Percentiles rank a stretch among this genome's conserved stretches.
phyloP scores from a whole-genome alignment of 768 basidiomycete genomes.

The Suillus clintonianus region DNA sequence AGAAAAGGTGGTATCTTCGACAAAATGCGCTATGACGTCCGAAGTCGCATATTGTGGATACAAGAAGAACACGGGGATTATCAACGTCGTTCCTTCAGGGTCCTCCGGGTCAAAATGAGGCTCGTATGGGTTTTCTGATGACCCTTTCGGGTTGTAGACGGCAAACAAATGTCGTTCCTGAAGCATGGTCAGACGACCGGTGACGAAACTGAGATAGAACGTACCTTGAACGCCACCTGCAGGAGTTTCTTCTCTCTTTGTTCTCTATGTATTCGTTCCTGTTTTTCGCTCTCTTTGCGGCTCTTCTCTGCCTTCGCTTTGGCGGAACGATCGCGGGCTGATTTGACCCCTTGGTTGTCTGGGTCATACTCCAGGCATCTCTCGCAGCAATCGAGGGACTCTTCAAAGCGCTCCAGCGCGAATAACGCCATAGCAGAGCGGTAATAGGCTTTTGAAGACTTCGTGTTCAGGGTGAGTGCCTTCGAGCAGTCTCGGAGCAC shows the following conservation, averaged over 20 bases:
- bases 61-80: conserved; percentile 89
- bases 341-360: conserved; percentile 54
- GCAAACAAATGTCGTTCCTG: conserved; percentile 76
- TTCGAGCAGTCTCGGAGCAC: conserved; percentile 85
- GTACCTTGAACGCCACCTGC: conserved; percentile 63
- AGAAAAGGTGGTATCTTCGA: conserved; percentile 81
- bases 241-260: conserved; percentile 56
- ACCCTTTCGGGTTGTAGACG: conserved; percentile 50
- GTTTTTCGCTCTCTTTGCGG: conserved; percentile 49
- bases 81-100: conserved; percentile 55
- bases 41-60: conserved; percentile 90
- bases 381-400: conserved; percentile 81
- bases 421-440: conserved; percentile 80
- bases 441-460: conserved; percentile 82
- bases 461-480: conserved; percentile 61
- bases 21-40: conserved; percentile 85
- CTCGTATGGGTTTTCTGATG: conserved; percentile 54
- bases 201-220: conserved; percentile 1
- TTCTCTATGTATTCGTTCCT: conserved; percentile 50
- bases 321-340: conserved; percentile 48
- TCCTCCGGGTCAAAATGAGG: conserved; percentile 73
- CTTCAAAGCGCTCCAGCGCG: conserved; percentile 71
- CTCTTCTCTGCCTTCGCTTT: conserved; percentile 52
- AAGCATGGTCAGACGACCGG: conserved; percentile 7
- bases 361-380: conserved; percentile 64